phyloP scores from a whole-genome alignment of 495 filamentous ascomycete species.

The Neurospora pannonica region DNA sequence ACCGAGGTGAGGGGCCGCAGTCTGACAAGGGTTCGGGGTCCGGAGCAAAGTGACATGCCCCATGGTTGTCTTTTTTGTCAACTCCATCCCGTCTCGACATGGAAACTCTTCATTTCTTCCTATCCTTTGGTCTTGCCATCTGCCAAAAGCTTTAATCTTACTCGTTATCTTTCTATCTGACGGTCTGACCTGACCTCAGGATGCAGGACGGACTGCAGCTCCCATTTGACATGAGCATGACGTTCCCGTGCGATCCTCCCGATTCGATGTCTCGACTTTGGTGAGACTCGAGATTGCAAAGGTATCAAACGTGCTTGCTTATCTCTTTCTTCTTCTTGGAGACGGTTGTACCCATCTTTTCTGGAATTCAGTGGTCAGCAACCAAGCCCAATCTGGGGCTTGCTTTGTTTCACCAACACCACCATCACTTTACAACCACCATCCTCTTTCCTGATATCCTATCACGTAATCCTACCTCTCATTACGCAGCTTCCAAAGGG shows the following conservation, averaged over 20 bases:
- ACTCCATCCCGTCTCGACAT: not conserved
- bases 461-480: constrained; percentile 19
- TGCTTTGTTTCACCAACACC: not conserved
- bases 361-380: not conserved
- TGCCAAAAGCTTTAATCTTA: not conserved
- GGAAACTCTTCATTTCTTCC: not conserved
- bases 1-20: not conserved
- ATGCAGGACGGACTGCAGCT: not conserved
- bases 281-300: not conserved
- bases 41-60: not conserved
- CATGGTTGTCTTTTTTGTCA: not conserved
- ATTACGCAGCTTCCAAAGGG: not conserved
- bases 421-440: not conserved
- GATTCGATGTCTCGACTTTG: not conserved
- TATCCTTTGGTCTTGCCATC: not conserved
- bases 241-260: not conserved
- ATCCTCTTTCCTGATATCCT: not conserved
- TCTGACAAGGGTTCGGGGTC: not conserved
- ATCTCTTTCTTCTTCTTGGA: not conserved
- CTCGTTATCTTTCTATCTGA: not conserved
- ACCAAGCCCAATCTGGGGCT: not conserved
- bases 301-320: not conserved
- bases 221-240: not conserved
- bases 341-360: not conserved
- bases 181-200: not conserved